Evolutionary conservation across 352 stramenopile genomes (phyloP).

Genomic region (Blastocystis sp.): DNA sequence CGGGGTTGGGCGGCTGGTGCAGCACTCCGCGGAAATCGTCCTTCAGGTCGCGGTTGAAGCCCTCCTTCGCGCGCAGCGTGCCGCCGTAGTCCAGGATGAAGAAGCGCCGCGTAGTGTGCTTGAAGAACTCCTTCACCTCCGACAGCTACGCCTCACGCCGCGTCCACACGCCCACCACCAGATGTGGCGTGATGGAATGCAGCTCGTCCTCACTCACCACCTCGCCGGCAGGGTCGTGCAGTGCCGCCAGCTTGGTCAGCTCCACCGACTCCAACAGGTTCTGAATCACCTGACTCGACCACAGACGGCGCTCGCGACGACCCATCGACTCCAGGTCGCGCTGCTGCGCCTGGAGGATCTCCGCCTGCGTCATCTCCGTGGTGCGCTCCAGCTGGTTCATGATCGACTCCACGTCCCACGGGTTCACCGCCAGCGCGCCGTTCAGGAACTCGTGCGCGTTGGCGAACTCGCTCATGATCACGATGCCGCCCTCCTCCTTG

Average conservation of each 20-base stretch:
- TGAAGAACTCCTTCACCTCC: constrained; percentile 9
- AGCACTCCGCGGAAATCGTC: constrained; percentile 68
- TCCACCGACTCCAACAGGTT: constrained; percentile 12
- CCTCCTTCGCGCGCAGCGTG: constrained; percentile 57
- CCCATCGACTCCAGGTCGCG: constrained; percentile 47
- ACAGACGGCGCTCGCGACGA: constrained; percentile 36
- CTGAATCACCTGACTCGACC: constrained; percentile 46
- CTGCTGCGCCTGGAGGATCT: background rate
- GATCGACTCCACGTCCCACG: constrained; percentile 58
- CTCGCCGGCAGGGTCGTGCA: background rate
- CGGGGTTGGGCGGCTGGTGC: constrained; percentile 11
- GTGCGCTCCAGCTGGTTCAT: constrained; percentile 38
- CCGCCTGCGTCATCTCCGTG: constrained; percentile 40
- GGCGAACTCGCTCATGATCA: constrained; percentile 61
- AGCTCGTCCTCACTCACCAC: constrained; percentile 31
- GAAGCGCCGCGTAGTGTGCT: background rate
- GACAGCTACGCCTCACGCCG: background rate
- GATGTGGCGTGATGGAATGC: constrained; percentile 7
- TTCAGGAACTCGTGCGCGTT: constrained; percentile 68
- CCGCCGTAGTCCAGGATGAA: constrained; percentile 68
- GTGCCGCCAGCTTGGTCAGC: background rate
- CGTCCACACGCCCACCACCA: background rate
- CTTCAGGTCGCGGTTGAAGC: constrained; percentile 68
- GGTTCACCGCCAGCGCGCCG: constrained; percentile 62
- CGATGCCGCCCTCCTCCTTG: constrained; percentile 45